These are phyloP conservation scores for Pseudogymnoascus sp. DNA, from an alignment of 2,329 filamentous ascomycete genomes.

Conservation along the genomic window DNA sequence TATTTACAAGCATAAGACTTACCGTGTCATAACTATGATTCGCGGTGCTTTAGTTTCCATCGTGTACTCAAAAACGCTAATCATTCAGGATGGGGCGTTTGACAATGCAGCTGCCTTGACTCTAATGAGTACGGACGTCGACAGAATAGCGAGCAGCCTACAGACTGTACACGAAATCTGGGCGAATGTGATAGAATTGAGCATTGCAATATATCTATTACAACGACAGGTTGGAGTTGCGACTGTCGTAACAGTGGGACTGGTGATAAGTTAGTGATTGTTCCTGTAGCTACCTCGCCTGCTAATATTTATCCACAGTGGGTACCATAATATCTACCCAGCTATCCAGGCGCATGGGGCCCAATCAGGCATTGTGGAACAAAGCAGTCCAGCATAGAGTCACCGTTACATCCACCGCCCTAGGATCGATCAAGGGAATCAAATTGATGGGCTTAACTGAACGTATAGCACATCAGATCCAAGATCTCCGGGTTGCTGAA, in stretches of 20 bases:
- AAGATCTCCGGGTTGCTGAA: not conserved
- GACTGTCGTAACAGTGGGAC: not conserved
- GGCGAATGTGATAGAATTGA: slow-evolving; percentile 34
- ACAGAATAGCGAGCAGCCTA: slow-evolving; percentile 27
- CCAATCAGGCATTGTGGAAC: slow-evolving; percentile 27
- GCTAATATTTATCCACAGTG: not conserved
- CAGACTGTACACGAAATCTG: slow-evolving; percentile 32
- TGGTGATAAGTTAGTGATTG: not conserved
- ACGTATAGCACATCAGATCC: not conserved
- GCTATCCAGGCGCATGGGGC: slow-evolving; percentile 3
- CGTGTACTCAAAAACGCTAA: slow-evolving; percentile 41
- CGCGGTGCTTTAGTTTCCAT: slow-evolving; percentile 37
- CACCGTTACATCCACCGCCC: slow-evolving; percentile 31
- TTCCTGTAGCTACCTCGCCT: not conserved
- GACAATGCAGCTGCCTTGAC: slow-evolving; percentile 35
- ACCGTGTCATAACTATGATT: slow-evolving; percentile 37
- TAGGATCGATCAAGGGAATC: slow-evolving; percentile 34
- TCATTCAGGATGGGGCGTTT: slow-evolving; percentile 24
- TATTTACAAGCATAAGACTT: slow-evolving; percentile 31
- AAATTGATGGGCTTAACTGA: slow-evolving; percentile 35
- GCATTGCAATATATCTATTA: slow-evolving; percentile 33
- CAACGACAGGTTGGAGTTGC: slow-evolving; percentile 30
- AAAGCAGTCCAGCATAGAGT: slow-evolving; percentile 33
- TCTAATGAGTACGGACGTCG: slow-evolving; percentile 39
- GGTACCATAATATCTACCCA: not conserved